Base-by-base conservation (phyloP, 257 asterid species). In the Gentiana straminea region DNA sequence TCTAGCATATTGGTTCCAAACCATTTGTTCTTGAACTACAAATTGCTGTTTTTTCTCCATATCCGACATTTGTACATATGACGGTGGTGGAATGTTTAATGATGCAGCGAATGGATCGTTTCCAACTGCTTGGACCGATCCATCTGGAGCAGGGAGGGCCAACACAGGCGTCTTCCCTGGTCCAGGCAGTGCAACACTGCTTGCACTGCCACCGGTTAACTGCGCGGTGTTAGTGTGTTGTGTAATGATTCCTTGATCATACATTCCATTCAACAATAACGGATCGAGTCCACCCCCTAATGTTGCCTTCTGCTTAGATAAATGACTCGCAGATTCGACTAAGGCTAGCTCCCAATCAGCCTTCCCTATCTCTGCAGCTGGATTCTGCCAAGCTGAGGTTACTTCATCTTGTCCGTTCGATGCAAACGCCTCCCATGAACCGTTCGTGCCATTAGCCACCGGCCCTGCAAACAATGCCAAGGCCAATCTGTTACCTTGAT, bases 361-460 rank as follows among this genome's bases (percentile, higher is more conserved):
- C 66, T 83, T 86, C 3, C 94, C 94, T 3, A 64, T 37, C 77
- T 84, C 94, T 0, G 84, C 90, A 13, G 95, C 95, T 1, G 94
- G 95, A 69, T 84, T 86, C 73, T 86, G 95, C 95, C 95, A 86
- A 38, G 95, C 95, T 0, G 95, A 83, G 51, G 89, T 83, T 71
- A 86, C 81, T 57, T 73, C 83, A 3, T 68, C 49, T 46, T 61
- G 78, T 13, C 86, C 88, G 38, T 76, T 77, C 2, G 79, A 61
- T 0, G 84, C 75, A 65, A 88, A 88, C 33, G 96, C 84, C 62
- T 88, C 93, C 96, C 96, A 88, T 5, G 87, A 78, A n/a, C 81
- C 81, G 33, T 80, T 83, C 34, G 60, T 81, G 35, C 59, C 77
- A 55, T 72, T 75, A 47, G 80, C 77, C 2, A 32, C 75, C 0